A percentile compares a stretch with the other conserved stretches of the same genome.
Evolutionary conservation across 108 stramenopile genomes (phyloP).

Genomic region (Stephanodiscus triporus): DNA sequence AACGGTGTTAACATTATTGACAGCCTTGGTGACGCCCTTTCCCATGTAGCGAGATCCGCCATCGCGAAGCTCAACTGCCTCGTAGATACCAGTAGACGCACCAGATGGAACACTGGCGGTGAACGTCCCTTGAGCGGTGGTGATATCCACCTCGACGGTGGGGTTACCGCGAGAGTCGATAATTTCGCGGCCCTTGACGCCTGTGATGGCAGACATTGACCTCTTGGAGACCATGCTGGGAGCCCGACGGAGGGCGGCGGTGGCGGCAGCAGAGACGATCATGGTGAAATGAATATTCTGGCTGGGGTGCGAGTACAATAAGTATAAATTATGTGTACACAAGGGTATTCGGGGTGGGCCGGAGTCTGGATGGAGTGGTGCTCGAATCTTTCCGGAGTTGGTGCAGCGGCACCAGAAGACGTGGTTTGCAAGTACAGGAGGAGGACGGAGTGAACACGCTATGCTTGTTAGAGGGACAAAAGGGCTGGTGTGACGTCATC

Average conservation of each 20-base stretch:
- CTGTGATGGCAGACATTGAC: conserved; percentile 84
- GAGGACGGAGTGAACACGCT: too few species aligned
- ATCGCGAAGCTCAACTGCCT: conserved; percentile 98
- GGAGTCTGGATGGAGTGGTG: too few species aligned
- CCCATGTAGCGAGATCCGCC: conserved; percentile 97
- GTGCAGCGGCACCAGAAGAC: too few species aligned
- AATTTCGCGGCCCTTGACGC: conserved; percentile 93
- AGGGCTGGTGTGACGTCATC: too few species aligned
- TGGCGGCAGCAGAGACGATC: conserved; percentile 44
- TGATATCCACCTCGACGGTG: conserved; percentile 96
- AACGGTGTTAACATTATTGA: conserved; percentile 93
- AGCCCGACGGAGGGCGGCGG: conserved; percentile 44
- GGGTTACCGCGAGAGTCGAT: conserved; percentile 99
- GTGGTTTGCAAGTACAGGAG: too few species aligned
- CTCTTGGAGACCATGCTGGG: conserved; percentile 41
- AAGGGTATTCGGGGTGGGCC: too few species aligned
- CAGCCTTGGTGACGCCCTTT: conserved; percentile 95
- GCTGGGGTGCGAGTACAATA: too few species aligned
- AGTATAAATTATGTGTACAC: too few species aligned
- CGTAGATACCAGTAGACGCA: conserved; percentile 96
- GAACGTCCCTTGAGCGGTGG: conserved; percentile 83
- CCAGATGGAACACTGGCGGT: conserved; percentile 96
- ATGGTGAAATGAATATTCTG: conserved; percentile 15
- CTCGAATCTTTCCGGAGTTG: too few species aligned
- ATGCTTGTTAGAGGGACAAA: too few species aligned